Evolutionary conservation across 1,139 yeast genomes (phyloP), one percentile per base, ranked within the genome.

Genomic region (Eremothecium coryli): DNA sequence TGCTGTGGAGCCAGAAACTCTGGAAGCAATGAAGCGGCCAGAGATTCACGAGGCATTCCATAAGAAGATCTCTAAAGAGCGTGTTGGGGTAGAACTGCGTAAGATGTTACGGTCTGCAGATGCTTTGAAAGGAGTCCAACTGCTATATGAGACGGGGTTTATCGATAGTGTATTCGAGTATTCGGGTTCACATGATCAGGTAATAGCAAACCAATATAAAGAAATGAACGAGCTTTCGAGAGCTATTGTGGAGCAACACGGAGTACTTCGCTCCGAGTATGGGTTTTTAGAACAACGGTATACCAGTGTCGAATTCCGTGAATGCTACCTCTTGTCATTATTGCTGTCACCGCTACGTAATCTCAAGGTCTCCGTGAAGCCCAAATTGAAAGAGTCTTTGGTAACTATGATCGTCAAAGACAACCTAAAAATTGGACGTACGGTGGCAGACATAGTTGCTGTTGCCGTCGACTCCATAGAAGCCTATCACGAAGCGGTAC

Each of bases 61-160:
- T 17, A 65, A 69, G 29, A 93, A 93, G 52, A 86, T 93, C 34
- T 82, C 95, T 40, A 68, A 93, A 36, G 98, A 90, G 57, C 69
- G 99, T 45, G 78, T 93, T 10, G 97, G 96, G 3, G 76, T 74
- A 10, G 99, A 93, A 50, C 58, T 88, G 34, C 76, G 70, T 33
- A 93, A 93, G 57, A 80, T 80, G 26, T 61, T 88, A 26, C 59
- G 61, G n/a, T 74, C 93, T 16, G 50, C 56, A 4, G 68, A 78
- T 44, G 84, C 93, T 0, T 61, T 68, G 0, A 68, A 73, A 41
- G 95, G 93, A 0, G 60, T 86, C 32, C 60, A 65, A 14, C 57
- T 82, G 38, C 66, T 88, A 25, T 70, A 70, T 29, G 61, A 66
- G 31, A 71, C 75, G 9, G 66, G 67, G 1, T 64, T 85, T 27